Conservation (phyloP, 192 early-diverging fungal species). For the Entrophospora sp. region DNA sequence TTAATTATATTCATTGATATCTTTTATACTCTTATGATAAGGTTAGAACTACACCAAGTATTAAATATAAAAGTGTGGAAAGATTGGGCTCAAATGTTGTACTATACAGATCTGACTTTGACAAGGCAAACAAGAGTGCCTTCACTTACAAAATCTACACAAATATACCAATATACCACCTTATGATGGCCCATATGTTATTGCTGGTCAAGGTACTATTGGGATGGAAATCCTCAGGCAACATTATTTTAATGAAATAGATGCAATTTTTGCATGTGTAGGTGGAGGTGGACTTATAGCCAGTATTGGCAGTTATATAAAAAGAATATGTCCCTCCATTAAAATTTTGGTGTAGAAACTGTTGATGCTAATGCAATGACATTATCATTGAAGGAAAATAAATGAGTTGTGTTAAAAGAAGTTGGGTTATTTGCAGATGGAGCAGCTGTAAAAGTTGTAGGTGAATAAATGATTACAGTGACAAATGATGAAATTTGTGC, state of each 20-base stretch:
- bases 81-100: constrained; percentile 86
- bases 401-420: constrained; percentile 60
- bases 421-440: constrained; percentile 98
- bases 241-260: constrained; percentile 50
- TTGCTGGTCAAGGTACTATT: constrained; percentile 98
- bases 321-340: constrained; percentile 79
- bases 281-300: constrained; percentile 94
- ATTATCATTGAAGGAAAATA: constrained; percentile 55
- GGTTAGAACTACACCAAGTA: constrained; percentile 48
- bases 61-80: constrained; percentile 88
- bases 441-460: constrained; percentile 87
- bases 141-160: constrained; percentile 54
- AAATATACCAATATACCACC: constrained; percentile 91
- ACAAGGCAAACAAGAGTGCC: constrained; percentile 88
- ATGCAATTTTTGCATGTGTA: constrained; percentile 86
- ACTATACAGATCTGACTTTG: constrained; percentile 86
- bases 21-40: background rate
- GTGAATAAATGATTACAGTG: constrained; percentile 84
- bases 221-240: constrained; percentile 80
- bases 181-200: constrained; percentile 96
- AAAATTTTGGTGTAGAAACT: constrained; percentile 90
- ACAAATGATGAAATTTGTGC: constrained; percentile 95
- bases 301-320: constrained; percentile 88
- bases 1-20: no score
- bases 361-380: constrained; percentile 86